phyloP scores from a whole-genome alignment of 202 grass and related monocot genomes.

The Miscanthus sacchariflorus region DNA sequence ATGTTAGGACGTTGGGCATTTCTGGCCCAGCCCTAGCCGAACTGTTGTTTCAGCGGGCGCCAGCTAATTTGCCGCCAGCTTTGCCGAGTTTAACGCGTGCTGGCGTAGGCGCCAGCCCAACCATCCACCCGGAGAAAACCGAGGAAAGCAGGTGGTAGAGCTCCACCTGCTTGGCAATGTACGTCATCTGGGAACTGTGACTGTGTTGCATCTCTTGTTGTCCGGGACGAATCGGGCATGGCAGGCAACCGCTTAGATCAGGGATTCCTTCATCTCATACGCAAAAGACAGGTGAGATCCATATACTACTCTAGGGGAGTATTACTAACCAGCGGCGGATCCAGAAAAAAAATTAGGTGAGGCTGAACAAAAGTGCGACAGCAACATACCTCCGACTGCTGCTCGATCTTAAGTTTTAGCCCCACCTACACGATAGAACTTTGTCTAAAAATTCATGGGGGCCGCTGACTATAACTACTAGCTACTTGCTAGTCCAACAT shows the following conservation, averaged over 20 bases:
- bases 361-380: too few species aligned
- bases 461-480: neutral
- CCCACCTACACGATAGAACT: too few species aligned
- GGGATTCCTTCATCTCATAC: neutral
- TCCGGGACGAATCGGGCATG: neutral
- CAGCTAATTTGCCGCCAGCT: neutral
- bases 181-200: neutral
- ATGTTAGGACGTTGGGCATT: neutral
- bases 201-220: neutral
- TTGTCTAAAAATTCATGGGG: too few species aligned
- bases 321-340: neutral
- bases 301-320: too few species aligned
- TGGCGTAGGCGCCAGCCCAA: neutral
- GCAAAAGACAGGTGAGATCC: conserved; percentile 5
- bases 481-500: neutral
- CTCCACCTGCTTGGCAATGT: neutral
- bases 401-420: too few species aligned
- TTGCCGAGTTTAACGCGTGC: neutral
- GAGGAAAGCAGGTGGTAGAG: neutral
- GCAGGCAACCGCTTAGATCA: neutral
- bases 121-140: neutral
- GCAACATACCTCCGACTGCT: too few species aligned
- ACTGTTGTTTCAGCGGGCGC: neutral
- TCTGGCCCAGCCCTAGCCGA: neutral
- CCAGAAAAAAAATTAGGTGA: too few species aligned